Evolutionary conservation across 352 stramenopile species (phyloP), one percentile per base, ranked within the genome.

Genomic region (Phytophthora tentaculata): DNA sequence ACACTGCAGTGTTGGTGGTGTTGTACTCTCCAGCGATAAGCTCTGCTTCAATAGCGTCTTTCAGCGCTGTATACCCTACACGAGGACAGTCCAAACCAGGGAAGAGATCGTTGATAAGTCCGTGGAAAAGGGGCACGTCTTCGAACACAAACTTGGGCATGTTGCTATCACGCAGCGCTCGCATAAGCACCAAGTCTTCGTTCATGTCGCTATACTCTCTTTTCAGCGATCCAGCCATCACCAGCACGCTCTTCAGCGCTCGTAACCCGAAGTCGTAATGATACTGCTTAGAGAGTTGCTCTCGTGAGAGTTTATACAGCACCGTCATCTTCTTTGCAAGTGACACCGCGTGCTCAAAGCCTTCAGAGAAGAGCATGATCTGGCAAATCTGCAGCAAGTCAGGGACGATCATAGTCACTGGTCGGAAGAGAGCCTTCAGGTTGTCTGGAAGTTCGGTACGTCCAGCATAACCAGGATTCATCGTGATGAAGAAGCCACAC

Each of bases 61-160:
- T 98, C 8, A 98, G 73, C 10, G 76, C 74, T 32, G 92, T 93
- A 50, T 98, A 98, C 0, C 93, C 94, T 1, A 98, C 93, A 7
- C 95, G 90, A 7, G 91, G 91, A 63, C 92, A 98, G 51, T 98
- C 91, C 23, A 98, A 80, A 3, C 92, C 96, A 0, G 95, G 95
- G 64, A 98, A 98, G 13, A 98, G 75, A 64, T 98, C 95, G 44
- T 96, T 97, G 65, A 98, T 98, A n/a, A 98, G 79, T 1, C 95
- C 93, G 35, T 87, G 83, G 75, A 98, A 98, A 0, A 98, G 77
- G 17, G 94, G 93, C 0, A 98, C 95, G 64, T 98, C 95, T 60
- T 98, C 95, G 68, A 98, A 98, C 17, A 98, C 92, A 67, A 98
- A 98, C 67, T 98, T 98, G 54, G 95, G 95, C 94, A 98, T 98